phyloP scores from a whole-genome alignment of 208 protist genomes.

The Trichomonas vaginalis region DNA sequence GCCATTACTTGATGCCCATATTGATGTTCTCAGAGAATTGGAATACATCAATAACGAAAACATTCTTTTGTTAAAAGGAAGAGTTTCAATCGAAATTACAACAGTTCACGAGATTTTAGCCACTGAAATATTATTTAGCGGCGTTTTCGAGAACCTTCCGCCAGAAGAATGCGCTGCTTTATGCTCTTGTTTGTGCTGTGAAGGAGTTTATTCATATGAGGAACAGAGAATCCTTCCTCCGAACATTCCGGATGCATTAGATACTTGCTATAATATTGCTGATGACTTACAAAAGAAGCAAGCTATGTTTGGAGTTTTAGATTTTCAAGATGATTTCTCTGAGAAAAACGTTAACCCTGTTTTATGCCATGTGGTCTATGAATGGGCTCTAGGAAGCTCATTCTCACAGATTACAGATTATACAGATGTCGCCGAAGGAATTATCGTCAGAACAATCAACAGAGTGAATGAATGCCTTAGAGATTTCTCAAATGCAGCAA shows the following conservation, averaged over 20 bases:
- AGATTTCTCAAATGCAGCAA: slow-evolving; percentile 54
- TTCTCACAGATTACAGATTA: background rate
- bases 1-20: background rate
- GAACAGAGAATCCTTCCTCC: background rate
- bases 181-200: background rate
- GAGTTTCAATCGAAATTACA: slow-evolving; percentile 89
- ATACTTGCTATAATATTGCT: background rate
- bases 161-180: background rate
- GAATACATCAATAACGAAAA: background rate
- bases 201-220: background rate
- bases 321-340: background rate
- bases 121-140: slow-evolving; percentile 90
- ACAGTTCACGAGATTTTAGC: slow-evolving; percentile 90
- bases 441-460: background rate
- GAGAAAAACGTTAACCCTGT: background rate
- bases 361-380: background rate
- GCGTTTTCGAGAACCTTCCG: slow-evolving; percentile 74
- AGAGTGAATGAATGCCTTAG: background rate
- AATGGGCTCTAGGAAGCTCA: background rate
- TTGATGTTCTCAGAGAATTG: background rate
- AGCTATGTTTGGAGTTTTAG: background rate
- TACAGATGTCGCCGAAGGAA: background rate
- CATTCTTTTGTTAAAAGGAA: slow-evolving; percentile 42
- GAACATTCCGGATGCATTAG: background rate
- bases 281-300: background rate